Percentiles rank a stretch among this genome's conserved stretches.
phyloP scores from a whole-genome alignment of 2,329 filamentous ascomycete genomes.

The Pleurostoma richardsiae region DNA sequence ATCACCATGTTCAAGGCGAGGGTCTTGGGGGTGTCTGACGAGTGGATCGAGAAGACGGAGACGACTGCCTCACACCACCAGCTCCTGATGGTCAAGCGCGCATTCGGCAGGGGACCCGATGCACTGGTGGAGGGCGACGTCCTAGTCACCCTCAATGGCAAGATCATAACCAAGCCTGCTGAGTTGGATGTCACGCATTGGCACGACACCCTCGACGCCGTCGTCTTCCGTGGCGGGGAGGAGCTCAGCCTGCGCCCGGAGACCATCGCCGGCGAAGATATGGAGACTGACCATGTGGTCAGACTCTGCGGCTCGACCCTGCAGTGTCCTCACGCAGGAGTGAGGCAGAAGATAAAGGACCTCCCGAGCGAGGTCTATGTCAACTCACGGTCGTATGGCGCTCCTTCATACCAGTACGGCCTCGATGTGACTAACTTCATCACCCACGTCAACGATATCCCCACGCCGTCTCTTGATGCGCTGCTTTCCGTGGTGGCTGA shows the following conservation, averaged over 20 bases:
- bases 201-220: neutral
- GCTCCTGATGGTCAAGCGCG: slow-evolving; percentile 81
- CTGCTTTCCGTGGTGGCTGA: neutral
- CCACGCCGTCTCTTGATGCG: neutral
- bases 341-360: neutral
- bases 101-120: neutral
- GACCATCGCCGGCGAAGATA: neutral
- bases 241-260: neutral
- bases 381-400: neutral
- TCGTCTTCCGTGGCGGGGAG: neutral
- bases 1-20: slow-evolving; percentile 95
- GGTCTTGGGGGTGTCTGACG: slow-evolving; percentile 92
- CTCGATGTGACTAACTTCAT: neutral
- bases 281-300: neutral
- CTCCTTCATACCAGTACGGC: neutral
- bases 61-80: slow-evolving; percentile 91
- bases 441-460: neutral
- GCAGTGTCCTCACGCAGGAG: neutral
- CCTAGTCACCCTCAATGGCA: neutral
- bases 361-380: neutral
- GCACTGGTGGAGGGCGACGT: neutral
- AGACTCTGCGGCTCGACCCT: neutral
- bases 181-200: neutral
- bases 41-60: slow-evolving; percentile 86
- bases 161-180: neutral